Base-by-base conservation (phyloP, 2,329 filamentous ascomycete species). In the Alternaria sp. region DNA sequence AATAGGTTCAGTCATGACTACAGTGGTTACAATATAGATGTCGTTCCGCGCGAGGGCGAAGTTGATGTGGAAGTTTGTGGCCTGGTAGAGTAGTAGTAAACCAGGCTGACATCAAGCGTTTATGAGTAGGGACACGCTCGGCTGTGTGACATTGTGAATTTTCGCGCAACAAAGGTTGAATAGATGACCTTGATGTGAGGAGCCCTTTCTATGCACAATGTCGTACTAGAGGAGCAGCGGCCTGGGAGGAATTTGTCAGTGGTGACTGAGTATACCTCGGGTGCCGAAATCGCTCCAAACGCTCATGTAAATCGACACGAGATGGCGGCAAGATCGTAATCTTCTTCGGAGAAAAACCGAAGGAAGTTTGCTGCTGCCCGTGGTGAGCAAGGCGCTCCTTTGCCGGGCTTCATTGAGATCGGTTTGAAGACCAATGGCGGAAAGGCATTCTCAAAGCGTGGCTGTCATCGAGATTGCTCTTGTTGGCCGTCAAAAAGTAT, bases 1-100 rank as follows among this genome's bases (percentile, higher is more conserved):
- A 23, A 73, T 8, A 68, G 68, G 45, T 72, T 67, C 28, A 62
- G 58, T 28, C 30, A 45, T 45, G 62, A 40, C 12, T 46, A 47
- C 6, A 11, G 25, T 44, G 7, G 36, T 9, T 36, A 10, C 11
- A 10, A 13, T 36, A 30, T 21, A 9, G 10, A 23, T 19, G 36
- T 23, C 11, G 11, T 25, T 17, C 19, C 19, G 43, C 23, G 15
- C 9, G 13, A 25, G 13, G 11, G 11, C 28, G n/a, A 40, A 17
- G 21, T 15, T 52, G 6, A 21, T 40, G 17, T 21, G 7, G 17
- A 32, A 23, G 19, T 25, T 19, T 30, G 46, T 50, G 28, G 23
- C 12, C 17, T n/a, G 26, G 23, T 28, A 26, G 11, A 19, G 25
- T 13, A 49, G 15, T 26, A 17, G 9, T 17, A 26, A 17, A 49